Conservation (phyloP, 108 stramenopile species). For the Pseudonitzschia delicatissima region DNA sequence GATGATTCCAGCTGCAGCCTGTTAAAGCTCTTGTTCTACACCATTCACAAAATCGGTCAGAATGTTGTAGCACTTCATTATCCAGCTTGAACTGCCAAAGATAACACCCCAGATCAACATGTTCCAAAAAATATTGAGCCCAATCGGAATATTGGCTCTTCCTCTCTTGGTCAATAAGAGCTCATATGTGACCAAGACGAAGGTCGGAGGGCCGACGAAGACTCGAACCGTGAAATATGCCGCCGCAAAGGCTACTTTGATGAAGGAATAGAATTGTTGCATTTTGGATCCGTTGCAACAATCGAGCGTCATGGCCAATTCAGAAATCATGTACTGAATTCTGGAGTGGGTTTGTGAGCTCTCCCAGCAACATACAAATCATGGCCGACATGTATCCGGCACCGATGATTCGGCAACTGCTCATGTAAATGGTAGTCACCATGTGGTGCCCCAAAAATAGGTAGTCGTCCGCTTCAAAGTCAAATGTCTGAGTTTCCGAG, state of each 20-base stretch:
- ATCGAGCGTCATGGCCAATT: conserved; percentile 40
- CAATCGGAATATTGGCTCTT: conserved; percentile 41
- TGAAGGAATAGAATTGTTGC: conserved; percentile 26
- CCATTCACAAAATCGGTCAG: neutral
- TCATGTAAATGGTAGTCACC: conserved; percentile 60
- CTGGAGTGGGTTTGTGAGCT: conserved; percentile 60
- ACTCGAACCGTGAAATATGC: conserved; percentile 45
- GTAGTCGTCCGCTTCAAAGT: conserved; percentile 17
- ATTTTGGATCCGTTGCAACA: conserved; percentile 38
- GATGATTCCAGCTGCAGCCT: neutral
- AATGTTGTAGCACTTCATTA: conserved; percentile 3
- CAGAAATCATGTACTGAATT: conserved; percentile 39
- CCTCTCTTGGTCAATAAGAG: conserved; percentile 40
- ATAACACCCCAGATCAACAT: conserved; percentile 54
- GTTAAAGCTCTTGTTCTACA: neutral
- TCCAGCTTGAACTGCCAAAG: conserved; percentile 35
- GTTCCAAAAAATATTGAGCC: conserved; percentile 44
- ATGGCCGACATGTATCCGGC: conserved; percentile 67
- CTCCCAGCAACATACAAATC: conserved; percentile 67
- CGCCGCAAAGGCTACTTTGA: conserved; percentile 35
- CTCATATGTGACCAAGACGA: conserved; percentile 44
- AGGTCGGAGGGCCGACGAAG: conserved; percentile 36
- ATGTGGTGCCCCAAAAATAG: conserved; percentile 62
- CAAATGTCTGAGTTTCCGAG: conserved; percentile 3
- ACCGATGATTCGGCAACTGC: conserved; percentile 30